Conservation (phyloP, 305 asterid species). For the Ilex paraguariensis region DNA sequence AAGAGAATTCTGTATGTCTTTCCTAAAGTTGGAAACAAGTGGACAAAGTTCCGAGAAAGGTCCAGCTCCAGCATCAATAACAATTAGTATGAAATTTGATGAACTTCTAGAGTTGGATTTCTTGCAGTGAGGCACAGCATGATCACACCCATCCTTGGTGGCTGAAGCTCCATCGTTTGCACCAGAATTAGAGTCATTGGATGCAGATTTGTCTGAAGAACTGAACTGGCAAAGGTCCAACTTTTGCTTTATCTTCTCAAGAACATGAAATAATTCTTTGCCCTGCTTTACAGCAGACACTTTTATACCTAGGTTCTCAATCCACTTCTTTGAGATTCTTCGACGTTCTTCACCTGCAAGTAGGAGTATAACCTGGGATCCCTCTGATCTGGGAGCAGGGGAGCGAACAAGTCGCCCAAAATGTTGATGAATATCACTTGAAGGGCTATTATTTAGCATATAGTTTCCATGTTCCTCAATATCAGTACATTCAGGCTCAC, state of each 20-base stretch:
- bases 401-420: conserved; percentile 15
- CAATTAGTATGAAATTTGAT: conserved; percentile 22
- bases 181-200: conserved; percentile 21
- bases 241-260: conserved; percentile 29
- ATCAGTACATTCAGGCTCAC: conserved; percentile 4
- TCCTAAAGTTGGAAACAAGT: conserved; percentile 44
- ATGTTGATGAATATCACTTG: conserved; percentile 9
- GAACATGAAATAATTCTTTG: conserved; percentile 23
- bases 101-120: conserved; percentile 4
- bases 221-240: conserved; percentile 12
- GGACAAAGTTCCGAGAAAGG: conserved; percentile 21
- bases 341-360: conserved; percentile 28
- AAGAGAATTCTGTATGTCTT: conserved; percentile 21
- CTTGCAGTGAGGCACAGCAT: conserved; percentile 9
- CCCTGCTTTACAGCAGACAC: conserved; percentile 37
- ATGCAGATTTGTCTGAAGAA: conserved; percentile 17
- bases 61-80: conserved; percentile 29
- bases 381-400: conserved; percentile 21
- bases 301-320: conserved; percentile 45
- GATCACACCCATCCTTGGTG: conserved; percentile 32
- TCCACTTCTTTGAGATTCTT: conserved; percentile 31
- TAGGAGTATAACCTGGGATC: conserved; percentile 41
- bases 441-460: conserved; percentile 11
- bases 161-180: conserved; percentile 43
- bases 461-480: conserved; percentile 12